Percentiles rank a stretch among this genome's conserved stretches.
Conservation (phyloP, 1,284 basidiomycete genomes). For the Fomitopsis schrenkii region DNA sequence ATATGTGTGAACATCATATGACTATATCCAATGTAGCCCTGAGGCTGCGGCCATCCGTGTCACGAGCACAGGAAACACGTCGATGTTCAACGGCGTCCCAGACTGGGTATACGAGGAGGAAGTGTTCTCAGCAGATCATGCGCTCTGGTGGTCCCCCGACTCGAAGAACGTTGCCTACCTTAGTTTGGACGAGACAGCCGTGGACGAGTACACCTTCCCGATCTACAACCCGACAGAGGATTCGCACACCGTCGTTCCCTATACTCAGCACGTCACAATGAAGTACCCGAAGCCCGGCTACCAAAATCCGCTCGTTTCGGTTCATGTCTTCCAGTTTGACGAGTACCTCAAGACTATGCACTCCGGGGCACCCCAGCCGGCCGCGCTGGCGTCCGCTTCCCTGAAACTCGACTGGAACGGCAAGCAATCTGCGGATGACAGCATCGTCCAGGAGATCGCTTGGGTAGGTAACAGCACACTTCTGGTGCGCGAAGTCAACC, state of each 20-base stretch:
- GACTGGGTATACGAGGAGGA: constrained; percentile 99
- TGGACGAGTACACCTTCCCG: constrained; percentile 84
- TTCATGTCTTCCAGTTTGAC: constrained; percentile 79
- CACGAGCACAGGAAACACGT: constrained; percentile 77
- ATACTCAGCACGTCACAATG: constrained; percentile 76
- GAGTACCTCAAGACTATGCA: constrained; percentile 35
- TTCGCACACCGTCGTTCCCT: constrained; percentile 69
- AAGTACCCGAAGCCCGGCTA: constrained; percentile 93
- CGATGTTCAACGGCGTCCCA: constrained; percentile 90
- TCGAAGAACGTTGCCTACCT: constrained; percentile 82
- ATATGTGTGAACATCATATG: not conserved
- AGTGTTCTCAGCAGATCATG: constrained; percentile 69
- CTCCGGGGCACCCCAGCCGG: constrained; percentile 24
- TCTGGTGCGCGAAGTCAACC: constrained; percentile 83
- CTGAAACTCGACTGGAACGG: constrained; percentile 64
- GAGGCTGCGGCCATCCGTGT: constrained; percentile 62
- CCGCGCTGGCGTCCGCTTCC: constrained; percentile 41
- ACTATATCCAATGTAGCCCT: constrained; percentile 24
- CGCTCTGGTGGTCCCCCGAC: constrained; percentile 92
- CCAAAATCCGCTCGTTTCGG: constrained; percentile 81
- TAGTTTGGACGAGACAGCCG: constrained; percentile 82
- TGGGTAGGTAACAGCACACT: constrained; percentile 83
- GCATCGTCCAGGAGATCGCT: constrained; percentile 77
- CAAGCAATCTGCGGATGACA: constrained; percentile 55
- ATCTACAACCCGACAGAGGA: constrained; percentile 84